Evolutionary conservation across 2,329 filamentous ascomycete species (phyloP).

Genomic region (Dichotomopilus funicola): DNA sequence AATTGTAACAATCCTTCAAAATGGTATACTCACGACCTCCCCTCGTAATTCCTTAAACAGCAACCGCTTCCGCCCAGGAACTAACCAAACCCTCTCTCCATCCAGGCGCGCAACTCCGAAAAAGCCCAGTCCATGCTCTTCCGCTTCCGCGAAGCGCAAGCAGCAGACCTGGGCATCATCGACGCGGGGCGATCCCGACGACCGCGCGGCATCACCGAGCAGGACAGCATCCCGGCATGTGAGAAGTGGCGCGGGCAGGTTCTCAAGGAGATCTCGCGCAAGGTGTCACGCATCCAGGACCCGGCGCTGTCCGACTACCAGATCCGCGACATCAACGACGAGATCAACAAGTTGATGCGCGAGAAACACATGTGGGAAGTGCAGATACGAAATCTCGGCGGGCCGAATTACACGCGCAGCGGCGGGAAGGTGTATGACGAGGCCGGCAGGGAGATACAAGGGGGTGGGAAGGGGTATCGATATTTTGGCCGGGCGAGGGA

Average conservation of each 20-base stretch:
- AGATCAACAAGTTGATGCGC: constrained; percentile 98
- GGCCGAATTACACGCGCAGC: constrained; percentile 89
- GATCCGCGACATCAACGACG: constrained; percentile 94
- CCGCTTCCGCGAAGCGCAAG: constrained; percentile 96
- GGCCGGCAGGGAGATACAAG: constrained; percentile 62
- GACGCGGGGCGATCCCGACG: constrained; percentile 84
- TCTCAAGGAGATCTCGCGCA: constrained; percentile 92
- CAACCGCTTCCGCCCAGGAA: neutral
- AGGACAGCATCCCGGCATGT: constrained; percentile 76
- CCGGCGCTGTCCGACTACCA: constrained; percentile 88
- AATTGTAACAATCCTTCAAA: constrained; percentile 8
- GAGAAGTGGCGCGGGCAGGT: constrained; percentile 99
- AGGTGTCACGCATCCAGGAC: constrained; percentile 94
- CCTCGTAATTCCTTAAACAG: neutral
- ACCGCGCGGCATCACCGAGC: constrained; percentile 82
- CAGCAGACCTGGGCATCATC: constrained; percentile 91
- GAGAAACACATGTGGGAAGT: constrained; percentile 99
- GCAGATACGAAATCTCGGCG: constrained; percentile 90
- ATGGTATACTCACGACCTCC: constrained; percentile 12
- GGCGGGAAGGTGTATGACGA: constrained; percentile 66
- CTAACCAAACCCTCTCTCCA: neutral
- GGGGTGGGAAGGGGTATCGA: constrained; percentile 81
- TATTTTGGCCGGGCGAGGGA: constrained; percentile 91
- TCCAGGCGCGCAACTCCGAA: constrained; percentile 88
- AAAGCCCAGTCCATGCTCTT: constrained; percentile 99